Percentiles rank a stretch among this genome's conserved stretches.
Evolutionary conservation across 768 basidiomycete species (phyloP).

Genomic region (Coprinopsis strossmayeri): DNA sequence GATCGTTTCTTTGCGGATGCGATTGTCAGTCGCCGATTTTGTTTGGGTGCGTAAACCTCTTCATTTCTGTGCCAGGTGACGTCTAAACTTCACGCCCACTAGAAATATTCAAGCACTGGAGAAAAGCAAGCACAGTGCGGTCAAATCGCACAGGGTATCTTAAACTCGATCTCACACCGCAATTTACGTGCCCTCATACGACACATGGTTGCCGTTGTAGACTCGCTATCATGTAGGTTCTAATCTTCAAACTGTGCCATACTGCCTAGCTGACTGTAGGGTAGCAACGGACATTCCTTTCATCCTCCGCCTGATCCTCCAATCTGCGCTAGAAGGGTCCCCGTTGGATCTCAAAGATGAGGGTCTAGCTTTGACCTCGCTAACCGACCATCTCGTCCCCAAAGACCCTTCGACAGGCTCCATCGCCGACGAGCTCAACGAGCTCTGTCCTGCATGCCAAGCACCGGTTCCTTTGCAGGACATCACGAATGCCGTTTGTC

Average conservation of each 20-base stretch:
- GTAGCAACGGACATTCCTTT: conserved; percentile 62
- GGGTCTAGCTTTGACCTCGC: conserved; percentile 23
- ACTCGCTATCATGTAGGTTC: conserved; percentile 38
- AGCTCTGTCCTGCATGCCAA: conserved; percentile 72
- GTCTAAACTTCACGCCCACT: too few relatives aligned
- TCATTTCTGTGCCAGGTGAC: too few relatives aligned
- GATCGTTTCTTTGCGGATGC: conserved; percentile 47
- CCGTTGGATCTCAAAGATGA: conserved; percentile 32
- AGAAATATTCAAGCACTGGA: conserved; percentile 44
- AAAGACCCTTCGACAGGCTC: conserved; percentile 17
- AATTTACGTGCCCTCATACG: conserved; percentile 50
- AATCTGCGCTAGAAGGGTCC: conserved; percentile 48
- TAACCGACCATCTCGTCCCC: conserved; percentile 19
- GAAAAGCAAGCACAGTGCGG: conserved; percentile 42
- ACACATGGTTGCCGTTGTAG: conserved; percentile 43
- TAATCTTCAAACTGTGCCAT: conserved; percentile 2
- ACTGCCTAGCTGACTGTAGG: neutral
- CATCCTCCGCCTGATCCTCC: conserved; percentile 51
- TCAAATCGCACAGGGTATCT: conserved; percentile 40
- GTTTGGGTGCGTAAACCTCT: conserved; percentile 41
- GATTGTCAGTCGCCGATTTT: conserved; percentile 46
- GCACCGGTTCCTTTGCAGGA: conserved; percentile 53
- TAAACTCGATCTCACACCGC: conserved; percentile 47
- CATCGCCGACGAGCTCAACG: conserved; percentile 35
- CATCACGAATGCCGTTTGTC: conserved; percentile 54